These are phyloP conservation scores for Penicillium parvum DNA, from an alignment of 495 filamentous ascomycete species.

Conservation along the genomic window DNA sequence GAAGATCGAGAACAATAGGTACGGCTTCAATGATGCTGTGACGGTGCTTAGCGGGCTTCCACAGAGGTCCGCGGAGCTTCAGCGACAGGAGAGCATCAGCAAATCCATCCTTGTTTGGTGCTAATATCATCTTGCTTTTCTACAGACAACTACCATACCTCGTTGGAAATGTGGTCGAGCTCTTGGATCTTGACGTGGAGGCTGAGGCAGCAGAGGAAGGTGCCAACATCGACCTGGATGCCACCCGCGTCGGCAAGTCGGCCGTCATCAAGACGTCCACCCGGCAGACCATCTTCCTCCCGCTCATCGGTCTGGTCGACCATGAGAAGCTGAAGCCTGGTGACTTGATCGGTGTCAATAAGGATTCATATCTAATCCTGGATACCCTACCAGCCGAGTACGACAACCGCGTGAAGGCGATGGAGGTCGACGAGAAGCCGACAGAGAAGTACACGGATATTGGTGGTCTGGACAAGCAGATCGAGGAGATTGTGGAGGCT, in stretches of 20 bases:
- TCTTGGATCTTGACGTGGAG: slow-evolving; percentile 93
- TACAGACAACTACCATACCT: slow-evolving; percentile 93
- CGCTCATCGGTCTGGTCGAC: slow-evolving; percentile 95
- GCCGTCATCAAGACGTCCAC: slow-evolving; percentile 99
- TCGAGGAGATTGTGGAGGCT: slow-evolving; percentile 98
- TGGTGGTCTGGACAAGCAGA: slow-evolving; percentile 96
- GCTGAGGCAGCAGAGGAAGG: slow-evolving; percentile 95
- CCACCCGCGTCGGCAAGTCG: slow-evolving; percentile 93
- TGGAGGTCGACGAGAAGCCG: slow-evolving; percentile 99
- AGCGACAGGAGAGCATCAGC: background rate
- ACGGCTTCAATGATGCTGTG: slow-evolving; percentile 12
- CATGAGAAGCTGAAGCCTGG: slow-evolving; percentile 87
- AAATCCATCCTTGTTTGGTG: background rate
- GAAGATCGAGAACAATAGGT: slow-evolving; percentile 99
- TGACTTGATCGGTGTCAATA: slow-evolving; percentile 97
- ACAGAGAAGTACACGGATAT: slow-evolving; percentile 99
- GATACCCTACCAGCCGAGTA: slow-evolving; percentile 99
- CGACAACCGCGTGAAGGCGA: slow-evolving; percentile 97
- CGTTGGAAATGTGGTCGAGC: slow-evolving; percentile 95
- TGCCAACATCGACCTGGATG: slow-evolving; percentile 97
- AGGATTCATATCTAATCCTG: slow-evolving; percentile 98
- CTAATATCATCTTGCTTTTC: slow-evolving; percentile 4
- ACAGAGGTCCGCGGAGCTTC: slow-evolving; percentile 14
- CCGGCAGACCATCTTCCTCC: slow-evolving; percentile 96
- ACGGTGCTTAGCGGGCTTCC: background rate